These are phyloP conservation scores for Solanum sitiens DNA, from an alignment of 257 asterid species.

Conservation along the genomic window DNA sequence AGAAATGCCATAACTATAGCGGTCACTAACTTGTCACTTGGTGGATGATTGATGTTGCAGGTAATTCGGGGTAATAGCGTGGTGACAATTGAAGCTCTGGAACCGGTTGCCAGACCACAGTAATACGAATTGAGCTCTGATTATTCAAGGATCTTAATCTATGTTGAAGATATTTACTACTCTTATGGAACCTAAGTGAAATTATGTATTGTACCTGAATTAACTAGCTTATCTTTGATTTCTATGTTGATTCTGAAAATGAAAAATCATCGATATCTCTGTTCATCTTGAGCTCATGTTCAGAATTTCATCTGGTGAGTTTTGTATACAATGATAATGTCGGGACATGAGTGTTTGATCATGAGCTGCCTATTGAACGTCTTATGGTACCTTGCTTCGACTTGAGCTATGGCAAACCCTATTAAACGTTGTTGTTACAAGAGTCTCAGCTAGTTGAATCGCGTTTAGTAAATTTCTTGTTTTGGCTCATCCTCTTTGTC, in stretches of 20 bases:
- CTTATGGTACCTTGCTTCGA: background rate
- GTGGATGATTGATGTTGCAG: conserved; percentile 20
- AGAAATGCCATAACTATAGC: background rate
- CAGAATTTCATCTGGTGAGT: background rate
- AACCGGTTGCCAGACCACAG: conserved; percentile 64
- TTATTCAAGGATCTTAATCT: background rate
- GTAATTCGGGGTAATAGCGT: conserved; percentile 92
- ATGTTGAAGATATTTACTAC: background rate
- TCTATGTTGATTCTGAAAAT: background rate
- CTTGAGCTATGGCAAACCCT: background rate
- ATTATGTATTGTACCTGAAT: background rate
- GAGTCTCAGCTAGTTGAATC: background rate
- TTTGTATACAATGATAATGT: background rate
- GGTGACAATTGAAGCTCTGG: conserved; percentile 92
- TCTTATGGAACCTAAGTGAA: background rate
- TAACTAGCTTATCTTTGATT: background rate
- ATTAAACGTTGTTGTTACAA: background rate
- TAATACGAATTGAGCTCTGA: background rate
- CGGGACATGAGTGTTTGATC: background rate
- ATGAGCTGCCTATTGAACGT: background rate
- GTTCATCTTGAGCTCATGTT: background rate
- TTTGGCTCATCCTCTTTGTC: background rate
- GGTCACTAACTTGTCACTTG: background rate
- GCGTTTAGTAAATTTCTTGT: background rate
- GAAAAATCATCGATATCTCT: background rate